A percentile compares a stretch with the other conserved stretches of the same genome.
Conservation (phyloP, 768 basidiomycete species). For the Leucocoprinus sp. region DNA sequence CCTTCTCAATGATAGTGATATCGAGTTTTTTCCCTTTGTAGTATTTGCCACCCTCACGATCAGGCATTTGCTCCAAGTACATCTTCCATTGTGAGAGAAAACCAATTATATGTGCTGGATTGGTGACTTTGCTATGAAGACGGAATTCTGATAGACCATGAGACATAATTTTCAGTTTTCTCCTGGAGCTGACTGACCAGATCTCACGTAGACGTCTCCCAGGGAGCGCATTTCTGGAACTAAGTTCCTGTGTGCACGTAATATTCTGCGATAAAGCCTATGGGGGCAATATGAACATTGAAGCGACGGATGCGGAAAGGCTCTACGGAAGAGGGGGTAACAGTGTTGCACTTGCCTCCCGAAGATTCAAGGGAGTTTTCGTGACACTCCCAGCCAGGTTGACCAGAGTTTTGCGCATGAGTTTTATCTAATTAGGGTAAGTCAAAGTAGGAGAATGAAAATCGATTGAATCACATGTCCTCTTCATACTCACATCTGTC, state of each 20-base stretch:
- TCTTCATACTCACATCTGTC: too few species aligned
- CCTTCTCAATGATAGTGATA: constrained; percentile 69
- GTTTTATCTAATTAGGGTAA: not conserved
- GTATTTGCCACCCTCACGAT: constrained; percentile 30
- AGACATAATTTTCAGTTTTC: constrained; percentile 1
- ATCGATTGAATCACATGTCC: not conserved
- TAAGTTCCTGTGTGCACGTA: constrained; percentile 71
- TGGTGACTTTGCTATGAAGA: constrained; percentile 67
- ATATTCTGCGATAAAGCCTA: constrained; percentile 74
- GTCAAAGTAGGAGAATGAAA: not conserved
- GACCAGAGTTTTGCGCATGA: constrained; percentile 15
- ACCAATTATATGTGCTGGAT: constrained; percentile 87
- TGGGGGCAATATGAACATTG: not conserved
- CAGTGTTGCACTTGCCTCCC: constrained; percentile 56
- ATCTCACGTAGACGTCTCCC: constrained; percentile 82
- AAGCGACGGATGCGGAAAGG: not conserved
- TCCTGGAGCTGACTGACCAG: constrained; percentile 33
- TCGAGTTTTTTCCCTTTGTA: constrained; percentile 68
- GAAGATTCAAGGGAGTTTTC: constrained; percentile 48
- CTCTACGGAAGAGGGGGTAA: constrained; percentile 81
- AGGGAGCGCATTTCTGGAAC: constrained; percentile 75
- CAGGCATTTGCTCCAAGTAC: constrained; percentile 72
- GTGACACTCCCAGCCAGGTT: constrained; percentile 52
- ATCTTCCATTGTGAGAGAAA: constrained; percentile 94
- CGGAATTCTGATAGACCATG: constrained; percentile 63